phyloP scores from a whole-genome alignment of 2,329 filamentous ascomycete species.

The Cladosporium sp. region DNA sequence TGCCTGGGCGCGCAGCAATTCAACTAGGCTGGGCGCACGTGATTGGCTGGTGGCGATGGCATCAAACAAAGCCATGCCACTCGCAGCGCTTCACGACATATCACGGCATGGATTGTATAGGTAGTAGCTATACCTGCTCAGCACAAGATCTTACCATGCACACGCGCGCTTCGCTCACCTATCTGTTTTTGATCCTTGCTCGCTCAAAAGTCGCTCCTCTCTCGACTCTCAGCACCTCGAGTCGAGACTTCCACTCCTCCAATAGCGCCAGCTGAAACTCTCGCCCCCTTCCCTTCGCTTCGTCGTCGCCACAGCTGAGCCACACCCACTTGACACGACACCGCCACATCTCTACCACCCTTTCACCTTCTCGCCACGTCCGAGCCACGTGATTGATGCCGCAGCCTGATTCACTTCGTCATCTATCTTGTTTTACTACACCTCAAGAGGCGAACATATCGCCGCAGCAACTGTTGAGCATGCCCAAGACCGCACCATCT shows the following conservation, averaged over 20 bases:
- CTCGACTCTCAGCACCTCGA: neutral
- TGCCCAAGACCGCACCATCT: neutral
- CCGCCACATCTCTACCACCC: slow-evolving; percentile 1
- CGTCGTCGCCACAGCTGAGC: neutral
- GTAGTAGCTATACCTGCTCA: neutral
- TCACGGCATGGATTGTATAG: neutral
- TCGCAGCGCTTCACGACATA: neutral
- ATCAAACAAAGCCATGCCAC: neutral
- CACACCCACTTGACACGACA: neutral
- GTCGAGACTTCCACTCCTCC: neutral
- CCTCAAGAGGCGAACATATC: neutral
- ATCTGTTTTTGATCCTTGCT: neutral
- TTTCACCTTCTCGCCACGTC: neutral
- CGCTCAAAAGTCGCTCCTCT: neutral
- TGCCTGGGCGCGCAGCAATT: neutral
- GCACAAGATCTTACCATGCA: neutral
- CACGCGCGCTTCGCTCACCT: neutral
- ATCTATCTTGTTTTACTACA: neutral
- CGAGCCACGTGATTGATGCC: neutral
- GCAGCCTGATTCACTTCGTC: neutral
- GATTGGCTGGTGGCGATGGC: neutral
- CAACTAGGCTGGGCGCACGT: neutral
- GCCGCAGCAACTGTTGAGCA: neutral
- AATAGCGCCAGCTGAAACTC: neutral
- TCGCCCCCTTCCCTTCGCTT: neutral